Conservation (phyloP, 2,329 filamentous ascomycete species). For the Tolypocladium capitatum region DNA sequence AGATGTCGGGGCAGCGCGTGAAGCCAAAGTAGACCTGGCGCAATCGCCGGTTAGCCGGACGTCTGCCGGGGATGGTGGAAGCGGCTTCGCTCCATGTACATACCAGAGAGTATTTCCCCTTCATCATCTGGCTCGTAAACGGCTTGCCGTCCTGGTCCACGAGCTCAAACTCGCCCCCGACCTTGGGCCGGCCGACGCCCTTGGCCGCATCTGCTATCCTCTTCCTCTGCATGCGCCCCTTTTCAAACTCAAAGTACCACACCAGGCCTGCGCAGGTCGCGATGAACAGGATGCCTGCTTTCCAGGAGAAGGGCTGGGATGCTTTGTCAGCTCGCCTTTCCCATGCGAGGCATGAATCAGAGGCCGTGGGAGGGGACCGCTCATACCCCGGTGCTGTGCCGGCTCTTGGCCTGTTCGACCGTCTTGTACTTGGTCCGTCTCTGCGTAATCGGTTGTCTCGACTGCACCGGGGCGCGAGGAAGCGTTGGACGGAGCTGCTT, state of each 20-base stretch:
- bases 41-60: neutral
- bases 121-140: constrained; percentile 69
- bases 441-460: constrained; percentile 22
- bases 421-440: constrained; percentile 34
- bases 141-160: constrained; percentile 67
- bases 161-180: constrained; percentile 76
- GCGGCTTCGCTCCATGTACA: constrained; percentile 14
- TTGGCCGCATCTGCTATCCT: constrained; percentile 85
- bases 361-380: neutral
- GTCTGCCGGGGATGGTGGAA: neutral
- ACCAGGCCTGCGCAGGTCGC: constrained; percentile 63
- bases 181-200: constrained; percentile 82
- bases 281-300: constrained; percentile 77
- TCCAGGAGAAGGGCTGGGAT: constrained; percentile 81
- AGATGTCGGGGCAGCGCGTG: constrained; percentile 96
- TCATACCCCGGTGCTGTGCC: constrained; percentile 42
- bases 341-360: neutral
- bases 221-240: constrained; percentile 78
- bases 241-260: constrained; percentile 88
- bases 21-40: constrained; percentile 90
- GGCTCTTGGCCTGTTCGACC: constrained; percentile 45
- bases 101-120: constrained; percentile 73
- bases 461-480: constrained; percentile 16
- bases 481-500: constrained; percentile 22
- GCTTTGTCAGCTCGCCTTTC: constrained; percentile 12